Percentiles rank a stretch among this genome's conserved stretches.
Evolutionary conservation across 2,329 filamentous ascomycete species (phyloP).

Genomic region (Ophiostoma sp.): DNA sequence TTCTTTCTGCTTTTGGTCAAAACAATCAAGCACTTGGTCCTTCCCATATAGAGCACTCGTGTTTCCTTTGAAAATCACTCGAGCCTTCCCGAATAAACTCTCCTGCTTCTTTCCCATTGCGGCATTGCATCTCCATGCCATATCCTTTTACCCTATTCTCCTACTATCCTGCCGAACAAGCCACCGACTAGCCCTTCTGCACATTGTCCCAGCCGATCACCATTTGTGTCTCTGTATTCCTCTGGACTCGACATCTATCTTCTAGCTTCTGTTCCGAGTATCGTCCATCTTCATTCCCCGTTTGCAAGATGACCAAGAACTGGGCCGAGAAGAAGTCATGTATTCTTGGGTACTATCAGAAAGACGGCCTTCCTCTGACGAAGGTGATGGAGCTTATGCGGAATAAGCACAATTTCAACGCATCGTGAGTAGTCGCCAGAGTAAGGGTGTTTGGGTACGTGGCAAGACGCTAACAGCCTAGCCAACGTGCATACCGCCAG

Average conservation of each 20-base stretch:
- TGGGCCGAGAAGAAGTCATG: conserved; percentile 38
- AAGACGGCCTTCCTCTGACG: not conserved
- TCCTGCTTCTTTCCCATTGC: not conserved
- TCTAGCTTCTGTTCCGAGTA: not conserved
- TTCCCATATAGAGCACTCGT: not conserved
- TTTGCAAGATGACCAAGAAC: conserved; percentile 39
- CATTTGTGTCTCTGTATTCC: too few species aligned
- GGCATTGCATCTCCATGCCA: not conserved
- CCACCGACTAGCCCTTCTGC: not conserved
- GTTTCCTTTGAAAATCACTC: not conserved
- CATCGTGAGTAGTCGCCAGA: conserved; percentile 17
- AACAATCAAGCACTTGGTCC: not conserved
- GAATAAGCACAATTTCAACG: not conserved
- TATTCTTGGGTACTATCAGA: conserved; percentile 39
- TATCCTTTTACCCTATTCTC: not conserved
- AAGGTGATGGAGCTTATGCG: conserved; percentile 15
- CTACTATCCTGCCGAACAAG: not conserved
- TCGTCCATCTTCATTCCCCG: not conserved
- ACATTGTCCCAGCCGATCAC: not conserved
- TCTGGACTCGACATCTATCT: not conserved
- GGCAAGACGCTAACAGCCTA: not conserved
- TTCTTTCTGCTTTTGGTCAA: not conserved
- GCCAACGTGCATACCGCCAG: conserved; percentile 22
- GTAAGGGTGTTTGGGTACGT: not conserved
- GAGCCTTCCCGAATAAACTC: not conserved